Conservation (phyloP, 257 asterid species). For the Salvia splendens region DNA sequence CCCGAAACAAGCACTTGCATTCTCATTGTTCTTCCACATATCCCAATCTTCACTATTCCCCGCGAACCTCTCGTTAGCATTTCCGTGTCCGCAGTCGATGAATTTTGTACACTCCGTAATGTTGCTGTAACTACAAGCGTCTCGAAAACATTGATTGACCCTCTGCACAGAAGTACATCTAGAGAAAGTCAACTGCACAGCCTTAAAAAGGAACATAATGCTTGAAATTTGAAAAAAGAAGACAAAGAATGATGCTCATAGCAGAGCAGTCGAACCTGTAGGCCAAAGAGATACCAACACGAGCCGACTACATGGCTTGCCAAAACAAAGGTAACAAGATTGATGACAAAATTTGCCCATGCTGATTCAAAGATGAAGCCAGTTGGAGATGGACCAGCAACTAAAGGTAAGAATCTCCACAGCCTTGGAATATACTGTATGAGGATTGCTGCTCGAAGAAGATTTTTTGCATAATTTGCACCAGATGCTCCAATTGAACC, state of each 20-base stretch:
- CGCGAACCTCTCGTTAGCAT: constrained; percentile 18
- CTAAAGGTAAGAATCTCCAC: constrained; percentile 70
- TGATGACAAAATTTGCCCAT: constrained; percentile 78
- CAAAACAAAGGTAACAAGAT: constrained; percentile 68
- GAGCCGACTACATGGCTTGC: constrained; percentile 89
- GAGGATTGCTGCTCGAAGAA: constrained; percentile 64
- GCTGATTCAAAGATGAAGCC: constrained; percentile 88
- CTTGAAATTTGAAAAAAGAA: no score
- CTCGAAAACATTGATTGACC: constrained; percentile 82
- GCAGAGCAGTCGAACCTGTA: constrained; percentile 55
- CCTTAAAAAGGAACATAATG: background rate
- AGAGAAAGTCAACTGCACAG: no score
- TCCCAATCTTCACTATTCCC: constrained; percentile 39
- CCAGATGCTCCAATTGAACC: constrained; percentile 48
- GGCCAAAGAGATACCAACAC: constrained; percentile 89
- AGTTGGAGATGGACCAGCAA: constrained; percentile 69
- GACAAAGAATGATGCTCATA: background rate
- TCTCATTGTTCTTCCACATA: constrained; percentile 54
- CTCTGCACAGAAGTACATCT: constrained; percentile 47
- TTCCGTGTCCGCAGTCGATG: constrained; percentile 79
- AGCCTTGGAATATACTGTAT: constrained; percentile 76
- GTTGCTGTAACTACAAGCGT: constrained; percentile 57
- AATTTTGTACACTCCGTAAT: constrained; percentile 43
- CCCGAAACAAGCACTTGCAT: constrained; percentile 68
- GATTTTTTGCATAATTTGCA: constrained; percentile 72